Percentiles rank a stretch among this genome's conserved stretches.
phyloP scores from a whole-genome alignment of 495 filamentous ascomycete genomes.

The Penicillium atrosanguineum region DNA sequence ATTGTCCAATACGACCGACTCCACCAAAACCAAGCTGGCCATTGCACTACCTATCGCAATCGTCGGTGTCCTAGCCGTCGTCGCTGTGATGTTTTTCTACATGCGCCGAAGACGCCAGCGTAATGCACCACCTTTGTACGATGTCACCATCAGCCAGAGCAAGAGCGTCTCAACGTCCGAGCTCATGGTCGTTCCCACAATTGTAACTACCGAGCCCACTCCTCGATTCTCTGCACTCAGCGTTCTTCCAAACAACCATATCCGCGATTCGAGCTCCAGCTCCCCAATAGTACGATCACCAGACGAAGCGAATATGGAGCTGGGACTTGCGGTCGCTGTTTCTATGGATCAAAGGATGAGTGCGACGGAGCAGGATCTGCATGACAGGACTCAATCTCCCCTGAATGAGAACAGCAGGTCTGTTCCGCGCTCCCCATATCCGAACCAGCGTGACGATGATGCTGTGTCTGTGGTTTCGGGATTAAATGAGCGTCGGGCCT shows the following conservation, averaged over 20 bases:
- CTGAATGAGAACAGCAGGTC: neutral
- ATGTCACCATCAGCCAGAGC: conserved; percentile 11
- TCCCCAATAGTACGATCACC: conserved; percentile 2
- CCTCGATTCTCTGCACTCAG: conserved; percentile 10
- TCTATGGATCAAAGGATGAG: conserved; percentile 15
- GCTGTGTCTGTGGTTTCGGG: conserved; percentile 31
- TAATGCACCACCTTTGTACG: conserved; percentile 9
- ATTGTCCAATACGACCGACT: conserved; percentile 8
- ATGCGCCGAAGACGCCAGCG: conserved; percentile 21
- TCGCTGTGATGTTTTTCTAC: conserved; percentile 27
- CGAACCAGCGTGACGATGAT: conserved; percentile 25
- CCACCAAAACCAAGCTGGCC: conserved; percentile 32
- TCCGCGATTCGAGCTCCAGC: neutral
- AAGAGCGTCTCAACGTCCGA: conserved; percentile 17
- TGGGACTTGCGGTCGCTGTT: conserved; percentile 16
- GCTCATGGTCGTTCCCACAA: conserved; percentile 11
- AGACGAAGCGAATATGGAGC: conserved; percentile 1
- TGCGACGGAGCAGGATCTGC: conserved; percentile 11
- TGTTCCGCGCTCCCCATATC: conserved; percentile 25
- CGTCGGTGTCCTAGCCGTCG: conserved; percentile 27
- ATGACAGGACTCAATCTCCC: conserved; percentile 3
- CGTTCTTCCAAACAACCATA: conserved; percentile 6
- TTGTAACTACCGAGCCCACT: neutral
- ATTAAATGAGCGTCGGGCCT: conserved; percentile 13
- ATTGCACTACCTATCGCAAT: conserved; percentile 39